Base-by-base conservation (phyloP, 2,329 filamentous ascomycete genomes). In the Monosporascus sp. region DNA sequence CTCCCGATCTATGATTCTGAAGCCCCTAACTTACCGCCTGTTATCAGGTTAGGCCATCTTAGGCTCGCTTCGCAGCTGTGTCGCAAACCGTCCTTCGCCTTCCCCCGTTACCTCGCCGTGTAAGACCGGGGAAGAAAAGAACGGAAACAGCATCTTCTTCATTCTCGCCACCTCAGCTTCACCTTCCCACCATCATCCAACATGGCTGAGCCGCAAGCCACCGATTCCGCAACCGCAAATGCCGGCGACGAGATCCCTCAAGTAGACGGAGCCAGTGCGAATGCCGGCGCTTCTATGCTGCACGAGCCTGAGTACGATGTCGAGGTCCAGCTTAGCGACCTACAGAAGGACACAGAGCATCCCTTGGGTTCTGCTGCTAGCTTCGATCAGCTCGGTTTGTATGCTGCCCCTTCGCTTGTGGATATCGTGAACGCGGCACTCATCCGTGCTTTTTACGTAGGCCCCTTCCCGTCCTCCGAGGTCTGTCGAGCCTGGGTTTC, bases 381-480 rank as follows among this genome's bases (percentile, higher is more conserved):
- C 1, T 99, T 97, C 69, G 83, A 94, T 60, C 86, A 97, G 59
- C 82, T 97, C 53, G 86, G 89, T 61, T 79, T 99, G 88, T 96
- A 74, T 70, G 87, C 78, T 25, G 22, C 11, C 7, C 35, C 43
- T 5, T 45, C 50, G 50, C 25, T 18, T 38, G 17, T 48, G 24
- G 24, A 35, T 37, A 3, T 45, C 49, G 17, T 5, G 24, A 18
- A 41, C 8, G 22, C 9, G 22, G 7, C 20, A 20, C 31, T 52
- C 48, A 54, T 54, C 25, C 47, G 50, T 36, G 48, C 50, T 17
- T 37, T 37, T 17, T 47, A 18, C 18, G 11, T 51, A 65, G 62
- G 41, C 62, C 61, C 9, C 17, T 27, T 18, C 52, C 60, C 43
- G 57, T 97, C 59, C 81, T 92, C 51, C 84, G 89, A 60, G 91